A percentile compares a stretch with the other conserved stretches of the same genome.
Conservation (phyloP, 176 grass and related monocot species). For the Carex pumila region DNA sequence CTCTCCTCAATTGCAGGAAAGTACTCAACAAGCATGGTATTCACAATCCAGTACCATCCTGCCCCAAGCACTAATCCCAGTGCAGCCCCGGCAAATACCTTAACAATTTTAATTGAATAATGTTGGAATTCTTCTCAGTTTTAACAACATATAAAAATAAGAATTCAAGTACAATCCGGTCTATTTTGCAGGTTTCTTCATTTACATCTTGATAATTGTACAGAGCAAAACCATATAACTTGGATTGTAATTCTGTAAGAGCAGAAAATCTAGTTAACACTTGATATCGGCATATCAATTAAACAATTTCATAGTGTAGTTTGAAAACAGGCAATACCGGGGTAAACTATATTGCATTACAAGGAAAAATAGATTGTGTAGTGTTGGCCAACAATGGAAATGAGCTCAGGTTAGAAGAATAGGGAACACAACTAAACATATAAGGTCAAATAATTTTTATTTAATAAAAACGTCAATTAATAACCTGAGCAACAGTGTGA, state of each 20-base stretch:
- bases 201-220: neutral
- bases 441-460: neutral
- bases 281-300: neutral
- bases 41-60: constrained; percentile 87
- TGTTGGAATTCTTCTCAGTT: neutral
- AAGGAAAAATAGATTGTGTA: neutral
- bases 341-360: neutral
- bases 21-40: constrained; percentile 62
- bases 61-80: constrained; percentile 73
- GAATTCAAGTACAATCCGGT: neutral
- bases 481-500: constrained; percentile 82
- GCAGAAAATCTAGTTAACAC: neutral
- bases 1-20: constrained; percentile 93
- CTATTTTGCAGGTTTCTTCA: neutral
- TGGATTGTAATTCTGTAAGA: neutral
- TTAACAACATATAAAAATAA: neutral
- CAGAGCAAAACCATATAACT: neutral
- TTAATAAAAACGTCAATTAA: neutral
- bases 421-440: no score
- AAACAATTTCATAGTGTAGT: neutral
- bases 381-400: no score
- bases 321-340: neutral
- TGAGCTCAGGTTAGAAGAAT: no score
- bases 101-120: neutral
- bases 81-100: constrained; percentile 76